These are phyloP conservation scores for Candida buenavistaensis DNA, from an alignment of 1,139 yeast species.

Conservation along the genomic window DNA sequence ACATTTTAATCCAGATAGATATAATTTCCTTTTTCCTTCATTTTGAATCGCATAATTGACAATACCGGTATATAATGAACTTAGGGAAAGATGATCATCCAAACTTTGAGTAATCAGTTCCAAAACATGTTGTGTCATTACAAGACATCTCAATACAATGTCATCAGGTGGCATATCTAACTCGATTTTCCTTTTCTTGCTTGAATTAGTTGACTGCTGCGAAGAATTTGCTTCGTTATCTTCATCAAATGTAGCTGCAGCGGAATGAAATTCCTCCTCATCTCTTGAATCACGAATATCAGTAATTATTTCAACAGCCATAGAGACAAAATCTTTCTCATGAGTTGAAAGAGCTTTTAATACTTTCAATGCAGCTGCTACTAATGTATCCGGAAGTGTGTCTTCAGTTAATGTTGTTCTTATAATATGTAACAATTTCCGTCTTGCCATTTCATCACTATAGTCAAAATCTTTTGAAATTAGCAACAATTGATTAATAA, in stretches of 20 bases:
- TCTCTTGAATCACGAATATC: constrained; percentile 73
- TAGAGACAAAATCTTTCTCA: constrained; percentile 81
- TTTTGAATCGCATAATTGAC: constrained; percentile 81
- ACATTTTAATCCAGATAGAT: constrained; percentile 72
- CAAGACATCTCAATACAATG: constrained; percentile 63
- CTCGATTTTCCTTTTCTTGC: constrained; percentile 33
- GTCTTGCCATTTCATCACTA: constrained; percentile 89
- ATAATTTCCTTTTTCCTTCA: constrained; percentile 53
- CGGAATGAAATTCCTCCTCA: constrained; percentile 53
- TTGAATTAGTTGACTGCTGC: constrained; percentile 3
- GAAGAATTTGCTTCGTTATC: constrained; percentile 23
- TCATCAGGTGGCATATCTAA: constrained; percentile 47
- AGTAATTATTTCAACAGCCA: constrained; percentile 82
- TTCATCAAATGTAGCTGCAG: constrained; percentile 40
- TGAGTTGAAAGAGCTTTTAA: constrained; percentile 70
- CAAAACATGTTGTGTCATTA: constrained; percentile 69
- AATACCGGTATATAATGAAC: constrained; percentile 71
- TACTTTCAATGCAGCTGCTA: constrained; percentile 61
- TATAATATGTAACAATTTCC: constrained; percentile 73
- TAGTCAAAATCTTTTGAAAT: constrained; percentile 77
- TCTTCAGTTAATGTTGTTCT: constrained; percentile 61
- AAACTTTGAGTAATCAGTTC: constrained; percentile 67
- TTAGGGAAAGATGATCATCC: constrained; percentile 64
- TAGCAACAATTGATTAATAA: constrained; percentile 69
- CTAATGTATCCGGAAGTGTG: constrained; percentile 52